Percentiles rank a stretch among this genome's conserved stretches.
phyloP scores from a whole-genome alignment of 164 flowering plant species.

The Cinnamomum micranthum region DNA sequence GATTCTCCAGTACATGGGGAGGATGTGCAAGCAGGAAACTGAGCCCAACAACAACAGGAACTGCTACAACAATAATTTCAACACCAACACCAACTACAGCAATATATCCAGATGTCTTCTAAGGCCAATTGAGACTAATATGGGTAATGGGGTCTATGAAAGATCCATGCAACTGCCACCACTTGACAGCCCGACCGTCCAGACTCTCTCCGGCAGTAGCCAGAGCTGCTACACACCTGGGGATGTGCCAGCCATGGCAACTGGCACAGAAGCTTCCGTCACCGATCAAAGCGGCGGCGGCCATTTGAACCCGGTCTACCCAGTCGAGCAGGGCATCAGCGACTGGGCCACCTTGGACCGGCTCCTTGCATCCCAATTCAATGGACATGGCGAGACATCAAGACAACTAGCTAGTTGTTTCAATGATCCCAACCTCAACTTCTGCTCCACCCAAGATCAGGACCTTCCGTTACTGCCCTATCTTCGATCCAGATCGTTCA shows the following conservation, averaged over 20 bases:
- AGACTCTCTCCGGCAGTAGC: constrained; percentile 2
- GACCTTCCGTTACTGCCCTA: constrained; percentile 4
- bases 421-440: constrained; percentile 10
- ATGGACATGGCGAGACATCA: constrained; percentile 36
- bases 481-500: constrained; percentile 4
- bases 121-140: constrained; percentile 6
- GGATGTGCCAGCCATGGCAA: not conserved
- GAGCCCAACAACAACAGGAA: constrained; percentile 16
- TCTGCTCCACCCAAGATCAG: constrained; percentile 22
- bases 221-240: constrained; percentile 10
- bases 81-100: constrained; percentile 3
- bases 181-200: constrained; percentile 45
- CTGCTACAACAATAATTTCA: constrained; percentile 35
- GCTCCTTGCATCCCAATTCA: constrained; percentile 59
- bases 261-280: constrained; percentile 4
- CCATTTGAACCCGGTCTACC: constrained; percentile 1
- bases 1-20: constrained; percentile 42
- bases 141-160: constrained; percentile 12
- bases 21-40: constrained; percentile 41
- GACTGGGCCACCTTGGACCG: constrained; percentile 67
- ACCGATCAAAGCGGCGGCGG: constrained; percentile 2
- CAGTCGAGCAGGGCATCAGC: constrained; percentile 12
- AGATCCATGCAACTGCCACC: constrained; percentile 56
- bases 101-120: not conserved
- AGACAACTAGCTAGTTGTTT: constrained; percentile 33